Conservation (phyloP, 2,329 filamentous ascomycete genomes). For the Zasmidium angulare region DNA sequence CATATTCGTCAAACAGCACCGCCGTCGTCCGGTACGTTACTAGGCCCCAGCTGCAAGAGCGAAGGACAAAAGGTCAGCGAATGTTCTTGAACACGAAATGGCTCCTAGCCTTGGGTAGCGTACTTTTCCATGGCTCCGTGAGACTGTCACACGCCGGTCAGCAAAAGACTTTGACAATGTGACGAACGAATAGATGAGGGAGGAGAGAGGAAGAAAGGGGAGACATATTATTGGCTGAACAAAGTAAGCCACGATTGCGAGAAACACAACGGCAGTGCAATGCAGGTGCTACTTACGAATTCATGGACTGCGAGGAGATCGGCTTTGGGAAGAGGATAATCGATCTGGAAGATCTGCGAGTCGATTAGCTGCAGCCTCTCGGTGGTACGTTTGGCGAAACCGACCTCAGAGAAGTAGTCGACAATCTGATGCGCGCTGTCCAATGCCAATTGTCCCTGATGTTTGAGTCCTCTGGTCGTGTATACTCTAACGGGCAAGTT, state of each 20-base stretch:
- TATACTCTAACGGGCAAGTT: conserved; percentile 92
- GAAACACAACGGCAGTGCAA: background rate
- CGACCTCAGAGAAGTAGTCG: conserved; percentile 85
- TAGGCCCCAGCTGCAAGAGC: conserved; percentile 91
- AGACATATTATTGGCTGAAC: conserved; percentile 45
- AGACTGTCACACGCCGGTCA: conserved; percentile 51
- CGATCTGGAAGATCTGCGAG: conserved; percentile 72
- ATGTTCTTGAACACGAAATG: too few species aligned
- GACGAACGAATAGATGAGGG: background rate
- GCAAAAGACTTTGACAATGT: conserved; percentile 23
- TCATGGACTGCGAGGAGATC: conserved; percentile 90
- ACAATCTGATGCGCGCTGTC: conserved; percentile 91
- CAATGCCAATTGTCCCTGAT: conserved; percentile 85
- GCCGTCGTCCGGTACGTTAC: conserved; percentile 92
- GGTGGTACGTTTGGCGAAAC: background rate
- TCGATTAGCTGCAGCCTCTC: conserved; percentile 7
- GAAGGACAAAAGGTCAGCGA: too few species aligned
- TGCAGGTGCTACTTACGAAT: conserved; percentile 62
- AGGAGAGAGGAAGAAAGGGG: conserved; percentile 2
- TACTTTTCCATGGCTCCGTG: conserved; percentile 91
- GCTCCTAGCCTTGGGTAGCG: too few species aligned
- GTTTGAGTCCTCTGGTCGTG: conserved; percentile 89
- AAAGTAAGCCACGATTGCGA: conserved; percentile 18
- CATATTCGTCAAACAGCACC: conserved; percentile 91
- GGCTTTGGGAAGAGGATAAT: conserved; percentile 89